Conservation (phyloP, 2,329 filamentous ascomycete species). For the Fusarium annulatum region DNA sequence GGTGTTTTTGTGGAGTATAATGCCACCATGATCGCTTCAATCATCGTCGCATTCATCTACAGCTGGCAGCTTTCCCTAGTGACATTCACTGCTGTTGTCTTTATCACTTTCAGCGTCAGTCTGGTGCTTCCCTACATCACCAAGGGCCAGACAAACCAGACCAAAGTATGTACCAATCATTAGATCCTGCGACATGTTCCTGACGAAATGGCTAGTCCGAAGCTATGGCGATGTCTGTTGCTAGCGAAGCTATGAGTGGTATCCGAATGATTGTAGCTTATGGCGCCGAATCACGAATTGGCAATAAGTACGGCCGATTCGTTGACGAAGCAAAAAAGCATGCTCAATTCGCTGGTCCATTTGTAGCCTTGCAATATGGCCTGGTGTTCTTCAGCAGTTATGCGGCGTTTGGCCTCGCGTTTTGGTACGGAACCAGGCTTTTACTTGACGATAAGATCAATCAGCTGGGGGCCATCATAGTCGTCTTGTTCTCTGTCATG, state of each 20-base stretch:
- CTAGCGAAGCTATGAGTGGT: conserved; percentile 54
- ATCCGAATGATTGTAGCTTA: conserved; percentile 58
- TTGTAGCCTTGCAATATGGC: conserved; percentile 42
- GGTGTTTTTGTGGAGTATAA: conserved; percentile 55
- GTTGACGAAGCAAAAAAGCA: conserved; percentile 51
- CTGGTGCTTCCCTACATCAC: conserved; percentile 49
- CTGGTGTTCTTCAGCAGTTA: conserved; percentile 28
- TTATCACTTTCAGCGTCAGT: conserved; percentile 50
- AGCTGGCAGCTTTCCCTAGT: conserved; percentile 64
- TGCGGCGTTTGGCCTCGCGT: conserved; percentile 6
- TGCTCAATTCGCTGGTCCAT: conserved; percentile 41
- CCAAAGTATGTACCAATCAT: conserved; percentile 35
- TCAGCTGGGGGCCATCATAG: neutral
- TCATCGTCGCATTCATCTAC: conserved; percentile 63
- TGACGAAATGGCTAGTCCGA: neutral
- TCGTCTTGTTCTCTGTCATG: conserved; percentile 10
- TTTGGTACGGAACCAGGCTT: conserved; percentile 18
- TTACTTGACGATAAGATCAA: neutral
- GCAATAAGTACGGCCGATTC: conserved; percentile 50
- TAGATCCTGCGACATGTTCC: neutral
- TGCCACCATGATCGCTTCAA: conserved; percentile 47
- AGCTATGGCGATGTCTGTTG: conserved; percentile 51
- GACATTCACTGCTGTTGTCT: conserved; percentile 58
- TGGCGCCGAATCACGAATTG: conserved; percentile 53
- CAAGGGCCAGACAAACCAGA: conserved; percentile 48